phyloP scores from a whole-genome alignment of 208 protist species.

The Polymyxa betae region DNA sequence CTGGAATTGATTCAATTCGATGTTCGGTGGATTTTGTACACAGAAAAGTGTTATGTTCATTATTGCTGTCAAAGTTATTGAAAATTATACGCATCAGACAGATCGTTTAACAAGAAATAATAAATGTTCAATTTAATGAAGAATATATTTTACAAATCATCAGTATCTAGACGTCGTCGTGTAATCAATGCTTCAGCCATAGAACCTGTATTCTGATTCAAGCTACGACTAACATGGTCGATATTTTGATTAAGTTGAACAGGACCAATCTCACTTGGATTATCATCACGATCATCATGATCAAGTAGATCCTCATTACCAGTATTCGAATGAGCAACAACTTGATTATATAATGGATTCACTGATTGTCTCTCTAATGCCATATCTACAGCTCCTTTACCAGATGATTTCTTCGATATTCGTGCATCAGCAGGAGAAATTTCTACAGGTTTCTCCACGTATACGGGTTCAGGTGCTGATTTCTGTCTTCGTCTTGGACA shows the following conservation, averaged over 20 bases:
- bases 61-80: too few species aligned
- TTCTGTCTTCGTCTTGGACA: not conserved
- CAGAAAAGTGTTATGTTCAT: too few species aligned
- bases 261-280: not conserved
- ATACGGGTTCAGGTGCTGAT: not conserved
- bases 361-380: constrained; percentile 18
- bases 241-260: not conserved
- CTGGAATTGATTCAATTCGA: too few species aligned
- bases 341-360: constrained; percentile 48
- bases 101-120: too few species aligned
- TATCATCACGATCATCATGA: not conserved
- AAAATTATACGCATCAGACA: too few species aligned
- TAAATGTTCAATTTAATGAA: not conserved
- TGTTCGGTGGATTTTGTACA: too few species aligned
- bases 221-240: not conserved
- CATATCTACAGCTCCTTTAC: not conserved
- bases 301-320: not conserved
- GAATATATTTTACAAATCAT: not conserved
- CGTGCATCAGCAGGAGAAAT: not conserved
- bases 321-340: not conserved
- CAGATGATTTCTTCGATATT: not conserved
- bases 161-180: not conserved
- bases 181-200: not conserved
- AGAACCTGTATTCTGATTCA: not conserved
- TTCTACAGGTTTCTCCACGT: not conserved